phyloP scores from a whole-genome alignment of 805 yeast genomes.

The Komagataella phaffii region DNA sequence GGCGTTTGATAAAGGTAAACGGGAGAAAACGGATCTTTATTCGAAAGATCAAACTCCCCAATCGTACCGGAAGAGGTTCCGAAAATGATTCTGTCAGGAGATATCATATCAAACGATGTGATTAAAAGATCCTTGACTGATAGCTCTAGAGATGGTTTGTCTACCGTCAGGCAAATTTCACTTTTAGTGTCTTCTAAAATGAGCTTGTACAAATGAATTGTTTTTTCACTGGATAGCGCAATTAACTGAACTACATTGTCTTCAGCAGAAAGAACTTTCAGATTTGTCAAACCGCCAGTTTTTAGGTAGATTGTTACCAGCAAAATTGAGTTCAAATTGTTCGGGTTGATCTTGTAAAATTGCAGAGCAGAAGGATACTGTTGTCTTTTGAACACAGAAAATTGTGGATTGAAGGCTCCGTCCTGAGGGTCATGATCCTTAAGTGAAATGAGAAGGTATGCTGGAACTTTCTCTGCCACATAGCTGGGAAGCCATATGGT shows the following conservation, averaged over 20 bases:
- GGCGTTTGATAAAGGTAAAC: background rate
- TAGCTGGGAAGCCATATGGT: background rate
- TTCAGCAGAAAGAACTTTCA: background rate
- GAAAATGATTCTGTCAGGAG: background rate
- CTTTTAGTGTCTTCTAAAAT: background rate
- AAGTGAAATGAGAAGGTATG: background rate
- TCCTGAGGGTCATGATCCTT: background rate
- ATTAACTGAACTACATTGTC: background rate
- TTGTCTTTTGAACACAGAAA: background rate
- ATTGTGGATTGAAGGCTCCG: background rate
- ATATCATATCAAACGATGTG: background rate
- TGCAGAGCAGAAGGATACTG: background rate
- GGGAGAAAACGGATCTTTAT: background rate
- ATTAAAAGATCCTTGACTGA: background rate
- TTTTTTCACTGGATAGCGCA: background rate
- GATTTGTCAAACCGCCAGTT: background rate
- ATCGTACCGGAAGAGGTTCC: background rate
- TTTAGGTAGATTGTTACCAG: background rate
- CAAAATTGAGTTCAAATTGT: background rate
- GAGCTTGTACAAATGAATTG: background rate
- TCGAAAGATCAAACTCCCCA: background rate
- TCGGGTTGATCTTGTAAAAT: background rate
- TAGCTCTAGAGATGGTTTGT: background rate
- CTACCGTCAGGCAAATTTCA: background rate
- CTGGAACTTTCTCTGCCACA: background rate